A percentile compares a stretch with the other conserved stretches of the same genome.
Evolutionary conservation across 371 early-diverging fungal genomes (phyloP).

Genomic region (Mucor racemosus): DNA sequence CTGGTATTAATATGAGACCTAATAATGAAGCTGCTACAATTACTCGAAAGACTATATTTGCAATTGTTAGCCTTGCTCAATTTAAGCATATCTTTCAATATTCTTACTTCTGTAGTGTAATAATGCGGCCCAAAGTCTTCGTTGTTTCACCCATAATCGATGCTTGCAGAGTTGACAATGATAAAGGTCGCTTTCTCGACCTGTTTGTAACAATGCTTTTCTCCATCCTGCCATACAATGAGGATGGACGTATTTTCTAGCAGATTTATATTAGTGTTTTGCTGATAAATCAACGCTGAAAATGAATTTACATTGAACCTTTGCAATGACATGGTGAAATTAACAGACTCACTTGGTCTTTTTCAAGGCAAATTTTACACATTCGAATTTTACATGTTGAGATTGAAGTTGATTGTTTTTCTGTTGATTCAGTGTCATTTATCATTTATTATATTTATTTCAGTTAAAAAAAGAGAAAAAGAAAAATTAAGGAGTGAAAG

Average conservation of each 20-base stretch:
- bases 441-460: background rate
- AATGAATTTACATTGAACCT: slow-evolving; percentile 53
- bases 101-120: slow-evolving; percentile 39
- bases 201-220: slow-evolving; percentile 31
- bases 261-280: background rate
- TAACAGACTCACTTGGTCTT: slow-evolving; percentile 44
- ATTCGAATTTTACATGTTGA: slow-evolving; percentile 1
- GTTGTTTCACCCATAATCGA: slow-evolving; percentile 32
- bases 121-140: slow-evolving; percentile 29
- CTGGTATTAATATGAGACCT: slow-evolving; percentile 15
- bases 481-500: background rate
- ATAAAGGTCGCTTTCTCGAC: slow-evolving; percentile 39
- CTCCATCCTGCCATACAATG: slow-evolving; percentile 63
- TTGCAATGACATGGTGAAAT: slow-evolving; percentile 64
- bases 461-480: background rate
- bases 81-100: background rate
- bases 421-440: background rate
- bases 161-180: slow-evolving; percentile 47
- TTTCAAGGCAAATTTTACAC: slow-evolving; percentile 62
- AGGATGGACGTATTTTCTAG: slow-evolving; percentile 63
- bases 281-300: background rate
- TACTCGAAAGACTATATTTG: slow-evolving; percentile 15
- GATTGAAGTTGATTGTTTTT: background rate
- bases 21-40: slow-evolving; percentile 15
- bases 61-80: background rate